These are phyloP conservation scores for Pleurotus salmoneostramineus DNA, from an alignment of 768 basidiomycete genomes.

Conservation along the genomic window DNA sequence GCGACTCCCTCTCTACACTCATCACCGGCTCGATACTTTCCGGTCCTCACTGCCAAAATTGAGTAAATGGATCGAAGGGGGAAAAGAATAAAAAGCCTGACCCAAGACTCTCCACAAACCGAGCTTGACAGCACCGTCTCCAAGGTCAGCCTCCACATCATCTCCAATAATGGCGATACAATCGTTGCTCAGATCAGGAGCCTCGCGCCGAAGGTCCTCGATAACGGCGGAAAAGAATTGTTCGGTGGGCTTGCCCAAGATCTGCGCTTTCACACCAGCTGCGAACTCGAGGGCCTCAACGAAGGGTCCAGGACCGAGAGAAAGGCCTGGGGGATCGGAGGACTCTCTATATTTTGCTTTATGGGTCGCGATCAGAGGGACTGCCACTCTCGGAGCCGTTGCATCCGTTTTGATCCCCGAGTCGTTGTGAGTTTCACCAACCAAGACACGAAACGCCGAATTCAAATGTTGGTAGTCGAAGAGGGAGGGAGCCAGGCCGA, in stretches of 20 bases:
- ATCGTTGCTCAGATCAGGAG: constrained; percentile 14
- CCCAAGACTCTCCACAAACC: constrained; percentile 63
- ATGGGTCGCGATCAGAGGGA: constrained; percentile 57
- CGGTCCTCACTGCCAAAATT: constrained; percentile 49
- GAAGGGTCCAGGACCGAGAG: constrained; percentile 70
- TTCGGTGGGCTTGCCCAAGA: constrained; percentile 63
- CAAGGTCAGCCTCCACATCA: constrained; percentile 62
- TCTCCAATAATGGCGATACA: constrained; percentile 60
- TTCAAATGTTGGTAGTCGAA: constrained; percentile 58
- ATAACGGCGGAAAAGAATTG: constrained; percentile 60
- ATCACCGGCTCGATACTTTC: constrained; percentile 64
- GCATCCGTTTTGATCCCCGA: constrained; percentile 1
- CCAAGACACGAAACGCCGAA: constrained; percentile 62
- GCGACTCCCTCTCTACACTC: constrained; percentile 34
- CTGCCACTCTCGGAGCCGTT: not conserved
- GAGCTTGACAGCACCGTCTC: constrained; percentile 55
- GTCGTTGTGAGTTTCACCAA: constrained; percentile 27
- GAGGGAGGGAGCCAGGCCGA: constrained; percentile 51
- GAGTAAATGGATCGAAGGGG: not conserved
- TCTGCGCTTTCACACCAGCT: constrained; percentile 38
- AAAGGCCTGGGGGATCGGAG: constrained; percentile 41
- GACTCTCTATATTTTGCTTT: constrained; percentile 48
- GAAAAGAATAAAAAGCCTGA: constrained; percentile 21
- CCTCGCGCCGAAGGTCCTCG: constrained; percentile 22
- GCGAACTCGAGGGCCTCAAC: constrained; percentile 60